Base-by-base conservation (phyloP, 768 basidiomycete genomes). In the Hortiboletus flavorubellus region DNA sequence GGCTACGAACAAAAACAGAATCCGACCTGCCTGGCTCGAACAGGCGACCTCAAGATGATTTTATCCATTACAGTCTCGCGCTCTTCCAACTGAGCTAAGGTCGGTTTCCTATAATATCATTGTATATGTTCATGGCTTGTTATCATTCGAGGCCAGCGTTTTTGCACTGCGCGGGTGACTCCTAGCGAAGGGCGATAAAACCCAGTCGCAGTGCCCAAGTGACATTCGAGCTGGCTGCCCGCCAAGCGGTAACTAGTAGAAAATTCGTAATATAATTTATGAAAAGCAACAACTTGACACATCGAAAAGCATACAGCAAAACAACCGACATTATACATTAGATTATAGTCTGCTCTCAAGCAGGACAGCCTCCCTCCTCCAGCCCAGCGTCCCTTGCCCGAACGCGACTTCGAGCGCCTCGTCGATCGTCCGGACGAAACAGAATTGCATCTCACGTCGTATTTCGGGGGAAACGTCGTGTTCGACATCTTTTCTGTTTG, bases 391-490 rank as follows among this genome's bases (percentile, higher is more conserved):
- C 21, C 82, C 82, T 64, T 82, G 78, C 15, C 91, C 91, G 64
- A 94, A 93, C 11, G 90, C 91, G 2, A 86, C 91, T 48, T 91
- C 87, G 34, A 95, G 74, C 1, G 85, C 91, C 68, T 95, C 91
- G 26, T 83, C 77, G 39, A 96, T 80, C 9, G 84, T 89, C 51
- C 82, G 76, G 33, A 92, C 93, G 64, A 89, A 95, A 31, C 84
- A 84, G 59, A 95, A 90, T 62, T 89, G 80, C 78, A 93, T 88
- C 63, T 86, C 83, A 31, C 79, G 77, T 39, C 82, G 76, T 23
- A 94, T 80, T 60, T 89, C 89, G 9, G 77, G 72, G 7, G 91
- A 85, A 0, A 92, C 83, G 57, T 95, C 94, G 61, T 89, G 86
- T 62, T 90, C 86, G 16, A 95, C 91, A 55, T 97, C 92, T 63